These are phyloP conservation scores for Sugiyamaella boreocaroliniensis DNA, from an alignment of 805 yeast species.

Conservation along the genomic window DNA sequence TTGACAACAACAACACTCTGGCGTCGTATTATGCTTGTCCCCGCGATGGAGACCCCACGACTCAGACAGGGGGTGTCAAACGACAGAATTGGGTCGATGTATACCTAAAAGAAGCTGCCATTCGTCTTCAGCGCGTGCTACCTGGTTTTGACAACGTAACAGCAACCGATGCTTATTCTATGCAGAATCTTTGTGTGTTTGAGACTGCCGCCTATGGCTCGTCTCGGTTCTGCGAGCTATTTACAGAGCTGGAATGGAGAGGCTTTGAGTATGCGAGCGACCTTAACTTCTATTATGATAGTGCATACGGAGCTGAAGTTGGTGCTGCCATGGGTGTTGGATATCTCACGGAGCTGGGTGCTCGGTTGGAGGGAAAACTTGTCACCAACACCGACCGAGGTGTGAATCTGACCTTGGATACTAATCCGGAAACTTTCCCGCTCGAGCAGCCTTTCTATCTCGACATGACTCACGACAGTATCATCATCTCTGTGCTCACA, in stretches of 20 bases:
- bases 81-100: slow-evolving; percentile 30
- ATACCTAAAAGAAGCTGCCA: slow-evolving; percentile 48
- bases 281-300: slow-evolving; percentile 50
- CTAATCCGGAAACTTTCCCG: slow-evolving; percentile 32
- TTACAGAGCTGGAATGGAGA: slow-evolving; percentile 61
- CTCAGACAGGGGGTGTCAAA: slow-evolving; percentile 21
- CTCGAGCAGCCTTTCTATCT: slow-evolving; percentile 49
- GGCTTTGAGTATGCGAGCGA: slow-evolving; percentile 56
- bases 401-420: slow-evolving; percentile 39
- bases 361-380: slow-evolving; percentile 41
- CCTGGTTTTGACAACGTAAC: slow-evolving; percentile 39
- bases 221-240: slow-evolving; percentile 61
- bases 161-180: slow-evolving; percentile 41
- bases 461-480: slow-evolving; percentile 73
- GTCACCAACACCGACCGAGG: slow-evolving; percentile 42
- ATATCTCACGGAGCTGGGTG: slow-evolving; percentile 38
- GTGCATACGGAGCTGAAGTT: slow-evolving; percentile 57
- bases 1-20: slow-evolving; percentile 31
- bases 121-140: slow-evolving; percentile 49
- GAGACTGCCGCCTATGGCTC: slow-evolving; percentile 65
- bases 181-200: slow-evolving; percentile 64
- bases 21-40: slow-evolving; percentile 36
- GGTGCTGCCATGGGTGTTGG: slow-evolving; percentile 57
- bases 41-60: slow-evolving; percentile 21
- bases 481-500: slow-evolving; percentile 51